Evolutionary conservation across 495 filamentous ascomycete genomes (phyloP), one percentile per base, ranked within the genome.

Genomic region (Umbilicaria muhlenbergii): DNA sequence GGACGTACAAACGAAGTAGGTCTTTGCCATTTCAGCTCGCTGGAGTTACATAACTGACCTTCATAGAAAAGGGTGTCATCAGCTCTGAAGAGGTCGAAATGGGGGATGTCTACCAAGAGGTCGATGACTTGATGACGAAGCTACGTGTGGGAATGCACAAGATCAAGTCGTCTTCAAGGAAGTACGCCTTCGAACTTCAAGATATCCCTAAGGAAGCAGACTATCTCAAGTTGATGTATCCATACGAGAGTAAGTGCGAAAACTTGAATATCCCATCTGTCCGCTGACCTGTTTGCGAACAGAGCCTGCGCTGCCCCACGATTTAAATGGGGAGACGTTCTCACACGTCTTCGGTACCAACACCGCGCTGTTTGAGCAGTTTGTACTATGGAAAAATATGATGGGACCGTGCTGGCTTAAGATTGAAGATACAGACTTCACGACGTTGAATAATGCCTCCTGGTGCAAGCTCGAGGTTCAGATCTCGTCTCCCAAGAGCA

Each of bases 371-470:
- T 98, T 98, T 50, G 91, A 98, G 54, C 91, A 98, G 53, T 98
- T 98, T 54, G 92, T 95, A 12, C 71, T 98, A 11, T 95, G 86
- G 83, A 94, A 92, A 61, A 87, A 89, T 49, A 83, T 98, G 46
- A 96, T 93, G 87, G 91, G 91, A 0, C 91, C 91, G 11, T 98
- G 92, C 64, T 98, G 91, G 91, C 70, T 98, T 14, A 83, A 75
- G 55, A 86, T 98, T 44, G 72, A 84, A 47, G 81, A 79, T 43
- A 83, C 80, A 32, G 76, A 94, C 56, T 93, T 93, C 59, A 69
- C 72, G 11, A 68, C 81, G 2, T 63, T 94, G n/a, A 86, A 80
- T 58, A 95, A 95, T 53, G 78, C 84, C 15, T 96, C 92, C 2
- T 89, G 91, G 77, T 95, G 92, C 70, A 95, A 94, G 52, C 77